phyloP scores from a whole-genome alignment of 2,329 filamentous ascomycete genomes.

The Pseudopyrenochaeta lycopersici region DNA sequence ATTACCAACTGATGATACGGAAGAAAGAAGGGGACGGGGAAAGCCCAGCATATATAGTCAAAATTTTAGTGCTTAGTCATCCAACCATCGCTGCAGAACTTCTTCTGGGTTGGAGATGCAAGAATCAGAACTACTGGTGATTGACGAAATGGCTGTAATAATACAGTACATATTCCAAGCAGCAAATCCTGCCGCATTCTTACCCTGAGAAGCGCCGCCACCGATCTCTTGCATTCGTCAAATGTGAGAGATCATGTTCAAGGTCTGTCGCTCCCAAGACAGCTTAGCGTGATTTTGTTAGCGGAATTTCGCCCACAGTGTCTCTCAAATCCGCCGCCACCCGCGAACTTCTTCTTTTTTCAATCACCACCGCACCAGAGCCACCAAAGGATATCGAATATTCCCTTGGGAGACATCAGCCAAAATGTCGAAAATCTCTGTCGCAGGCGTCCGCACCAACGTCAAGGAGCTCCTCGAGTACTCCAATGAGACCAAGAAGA shows the following conservation, averaged over 20 bases:
- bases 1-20: slow-evolving; percentile 50
- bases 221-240: too few species aligned
- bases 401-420: slow-evolving; percentile 60
- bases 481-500: slow-evolving; percentile 94
- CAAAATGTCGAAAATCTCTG: slow-evolving; percentile 85
- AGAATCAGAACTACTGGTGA: too few species aligned
- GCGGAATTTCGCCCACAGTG: slow-evolving; percentile 18
- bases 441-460: slow-evolving; percentile 94
- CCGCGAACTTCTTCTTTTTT: slow-evolving; percentile 19
- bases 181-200: too few species aligned
- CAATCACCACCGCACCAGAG: slow-evolving; percentile 47
- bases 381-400: slow-evolving; percentile 47
- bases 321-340: slow-evolving; percentile 23
- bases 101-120: background rate
- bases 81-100: too few species aligned
- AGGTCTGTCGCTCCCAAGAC: background rate
- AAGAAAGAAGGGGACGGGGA: slow-evolving; percentile 32
- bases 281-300: slow-evolving; percentile 22
- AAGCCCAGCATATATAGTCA: slow-evolving; percentile 34
- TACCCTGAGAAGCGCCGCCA: too few species aligned
- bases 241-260: background rate
- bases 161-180: too few species aligned
- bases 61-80: too few species aligned
- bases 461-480: slow-evolving; percentile 94
- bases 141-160: too few species aligned